Conservation (phyloP, 768 basidiomycete genomes). For the Rhodotorula kratochvilovae region DNA sequence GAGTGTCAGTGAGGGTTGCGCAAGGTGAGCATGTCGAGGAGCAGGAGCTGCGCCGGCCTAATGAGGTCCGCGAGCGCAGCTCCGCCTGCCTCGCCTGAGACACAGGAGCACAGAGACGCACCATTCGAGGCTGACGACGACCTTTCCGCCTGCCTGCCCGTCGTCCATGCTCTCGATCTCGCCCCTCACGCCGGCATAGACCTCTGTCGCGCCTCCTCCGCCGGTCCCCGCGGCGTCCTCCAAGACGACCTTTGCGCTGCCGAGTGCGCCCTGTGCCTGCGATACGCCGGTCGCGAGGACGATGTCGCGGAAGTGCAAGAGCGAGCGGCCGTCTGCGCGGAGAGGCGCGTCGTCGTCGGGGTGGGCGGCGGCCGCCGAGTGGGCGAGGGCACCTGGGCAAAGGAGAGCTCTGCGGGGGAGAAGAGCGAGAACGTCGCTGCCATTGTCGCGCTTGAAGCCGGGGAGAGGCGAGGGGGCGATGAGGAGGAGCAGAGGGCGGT, state of each 20-base stretch:
- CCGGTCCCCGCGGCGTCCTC: slow-evolving; percentile 56
- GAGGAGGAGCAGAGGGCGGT: not conserved
- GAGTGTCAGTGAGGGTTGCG: not conserved
- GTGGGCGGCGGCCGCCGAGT: slow-evolving; percentile 65
- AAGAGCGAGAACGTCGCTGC: slow-evolving; percentile 34
- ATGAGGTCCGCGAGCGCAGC: no score
- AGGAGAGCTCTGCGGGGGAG: slow-evolving; percentile 35
- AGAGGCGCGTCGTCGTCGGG: slow-evolving; percentile 57
- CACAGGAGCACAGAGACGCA: slow-evolving; percentile 1
- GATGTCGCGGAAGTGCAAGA: slow-evolving; percentile 64
- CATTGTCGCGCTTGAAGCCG: not conserved
- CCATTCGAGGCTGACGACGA: slow-evolving; percentile 53
- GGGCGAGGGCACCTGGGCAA: slow-evolving; percentile 27
- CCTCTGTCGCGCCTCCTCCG: slow-evolving; percentile 66
- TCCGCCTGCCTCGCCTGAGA: no score
- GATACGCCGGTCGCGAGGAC: slow-evolving; percentile 71
- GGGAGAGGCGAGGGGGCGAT: not conserved
- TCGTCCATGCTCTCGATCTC: slow-evolving; percentile 61
- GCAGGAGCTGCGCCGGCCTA: no score
- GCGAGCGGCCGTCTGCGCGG: slow-evolving; percentile 70
- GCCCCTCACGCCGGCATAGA: slow-evolving; percentile 71
- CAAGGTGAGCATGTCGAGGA: no score
- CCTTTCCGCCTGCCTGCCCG: slow-evolving; percentile 58
- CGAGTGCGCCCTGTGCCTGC: slow-evolving; percentile 65
- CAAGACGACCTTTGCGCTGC: slow-evolving; percentile 71